These are phyloP conservation scores for Suillus subalutaceus DNA, from an alignment of 768 basidiomycete species.

Conservation along the genomic window DNA sequence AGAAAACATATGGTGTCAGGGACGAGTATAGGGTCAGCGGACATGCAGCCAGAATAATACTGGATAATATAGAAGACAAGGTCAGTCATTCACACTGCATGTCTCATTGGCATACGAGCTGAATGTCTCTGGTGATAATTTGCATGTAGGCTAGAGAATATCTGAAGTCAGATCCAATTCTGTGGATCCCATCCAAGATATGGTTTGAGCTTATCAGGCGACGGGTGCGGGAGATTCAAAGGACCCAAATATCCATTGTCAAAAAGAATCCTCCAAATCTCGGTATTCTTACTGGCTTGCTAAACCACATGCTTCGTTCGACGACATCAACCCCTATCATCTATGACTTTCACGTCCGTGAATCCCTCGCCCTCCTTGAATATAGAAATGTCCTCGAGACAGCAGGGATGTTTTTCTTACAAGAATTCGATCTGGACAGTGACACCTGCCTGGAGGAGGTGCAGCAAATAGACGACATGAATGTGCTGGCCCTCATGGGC, in stretches of 20 bases:
- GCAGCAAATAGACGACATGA: slow-evolving; percentile 8
- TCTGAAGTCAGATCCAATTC: slow-evolving; percentile 9
- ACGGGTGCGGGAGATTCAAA: slow-evolving; percentile 2
- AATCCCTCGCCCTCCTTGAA: slow-evolving; percentile 17
- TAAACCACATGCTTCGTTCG: slow-evolving; percentile 12
- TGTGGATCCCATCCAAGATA: slow-evolving; percentile 12
- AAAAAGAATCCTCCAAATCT: slow-evolving; percentile 10
- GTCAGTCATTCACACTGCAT: no score
- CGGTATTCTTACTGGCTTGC: slow-evolving; percentile 13
- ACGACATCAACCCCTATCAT: slow-evolving; percentile 14
- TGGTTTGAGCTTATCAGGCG: slow-evolving; percentile 15
- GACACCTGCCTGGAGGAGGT: neutral
- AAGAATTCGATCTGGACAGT: slow-evolving; percentile 3
- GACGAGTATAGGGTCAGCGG: no score
- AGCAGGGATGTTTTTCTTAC: slow-evolving; percentile 16
- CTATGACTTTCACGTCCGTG: slow-evolving; percentile 13
- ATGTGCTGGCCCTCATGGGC: neutral
- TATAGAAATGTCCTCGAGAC: slow-evolving; percentile 1
- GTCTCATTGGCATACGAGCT: neutral
- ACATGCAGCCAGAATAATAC: no score
- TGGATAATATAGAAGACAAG: no score
- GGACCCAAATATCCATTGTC: slow-evolving; percentile 3
- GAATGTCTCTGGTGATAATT: neutral
- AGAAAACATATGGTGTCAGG: no score
- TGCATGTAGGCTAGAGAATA: neutral